phyloP scores from a whole-genome alignment of 2,329 filamentous ascomycete genomes.

The Clonostachys chloroleuca region DNA sequence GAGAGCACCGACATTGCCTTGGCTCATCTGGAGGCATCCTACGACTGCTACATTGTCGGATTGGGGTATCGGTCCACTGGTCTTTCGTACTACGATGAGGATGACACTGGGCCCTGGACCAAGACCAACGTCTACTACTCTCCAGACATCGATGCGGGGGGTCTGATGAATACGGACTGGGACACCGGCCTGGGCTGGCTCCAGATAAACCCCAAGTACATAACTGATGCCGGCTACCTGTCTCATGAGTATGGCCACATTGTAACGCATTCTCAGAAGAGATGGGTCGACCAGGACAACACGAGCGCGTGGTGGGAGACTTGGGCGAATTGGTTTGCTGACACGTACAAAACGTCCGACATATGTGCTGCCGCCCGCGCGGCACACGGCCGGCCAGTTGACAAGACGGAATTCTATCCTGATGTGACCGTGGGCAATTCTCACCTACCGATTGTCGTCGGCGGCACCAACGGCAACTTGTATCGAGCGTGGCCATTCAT shows the following conservation, averaged over 20 bases:
- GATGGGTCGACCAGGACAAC: constrained; percentile 35
- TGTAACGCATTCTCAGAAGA: constrained; percentile 35
- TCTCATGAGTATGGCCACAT: constrained; percentile 46
- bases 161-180: constrained; percentile 32
- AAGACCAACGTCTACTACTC: constrained; percentile 42
- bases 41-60: constrained; percentile 29
- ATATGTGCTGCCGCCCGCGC: constrained; percentile 31
- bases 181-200: constrained; percentile 32
- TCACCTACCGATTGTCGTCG: constrained; percentile 42
- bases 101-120: constrained; percentile 26
- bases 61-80: constrained; percentile 32
- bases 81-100: constrained; percentile 25
- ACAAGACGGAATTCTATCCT: constrained; percentile 32
- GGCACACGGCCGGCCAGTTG: constrained; percentile 22
- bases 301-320: constrained; percentile 48
- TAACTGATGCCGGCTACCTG: constrained; percentile 30
- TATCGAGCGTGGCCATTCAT: constrained; percentile 48
- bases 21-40: constrained; percentile 37
- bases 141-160: constrained; percentile 28
- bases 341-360: constrained; percentile 39
- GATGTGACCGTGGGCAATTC: constrained; percentile 38
- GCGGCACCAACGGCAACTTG: constrained; percentile 34
- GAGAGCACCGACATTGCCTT: constrained; percentile 17
- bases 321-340: constrained; percentile 42
- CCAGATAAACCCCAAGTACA: constrained; percentile 31